Base-by-base conservation (phyloP, 352 stramenopile species). In the Proteromonas lacertae region DNA sequence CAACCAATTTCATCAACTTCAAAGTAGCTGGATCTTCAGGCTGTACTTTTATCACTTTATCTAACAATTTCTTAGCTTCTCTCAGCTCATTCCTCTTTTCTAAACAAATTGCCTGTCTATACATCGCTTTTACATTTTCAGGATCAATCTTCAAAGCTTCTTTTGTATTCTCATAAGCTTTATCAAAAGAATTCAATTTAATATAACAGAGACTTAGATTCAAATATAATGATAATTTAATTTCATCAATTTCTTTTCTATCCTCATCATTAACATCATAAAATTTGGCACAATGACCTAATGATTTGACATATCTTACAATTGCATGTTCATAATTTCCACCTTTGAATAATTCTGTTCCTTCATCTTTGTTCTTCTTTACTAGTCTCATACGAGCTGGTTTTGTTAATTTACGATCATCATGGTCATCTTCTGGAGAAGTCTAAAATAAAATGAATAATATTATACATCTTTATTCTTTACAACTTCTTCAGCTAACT, bases 311-410 rank as follows among this genome's bases (percentile, higher is more conserved):
- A 45, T 90, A 90, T 8, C 69, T 63, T 36, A 64, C 58, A 18
- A 64, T 69, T 6, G 74, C 74, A 29, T 67, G 57, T 40, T 70
- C 60, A 53, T 64, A 56, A 51, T 87, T 87, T 36, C 72, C 68
- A 36, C 67, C 72, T 38, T 68, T 64, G 52, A 87, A 88, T 1
- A 88, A 61, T 42, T 84, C 70, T 31, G 69, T 90, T 41, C 72
- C 74, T 44, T 90, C 74, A 25, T 90, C 72, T 57, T 90, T 90
- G 53, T 90, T 90, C 48, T 81, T 80, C 19, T 59, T 49, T 22
- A 87, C 66, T 41, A 86, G 66, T n/a, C 69, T 57, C 69, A 88
- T 86, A 29, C 72, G 67, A 33, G 84, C 69, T 12, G 63, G 60
- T 42, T 80, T 87, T 41, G 73, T 77, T 2, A 90, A 66, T 48